These are phyloP conservation scores for Capronia coronata DNA, from an alignment of 2,329 filamentous ascomycete species.

Conservation along the genomic window DNA sequence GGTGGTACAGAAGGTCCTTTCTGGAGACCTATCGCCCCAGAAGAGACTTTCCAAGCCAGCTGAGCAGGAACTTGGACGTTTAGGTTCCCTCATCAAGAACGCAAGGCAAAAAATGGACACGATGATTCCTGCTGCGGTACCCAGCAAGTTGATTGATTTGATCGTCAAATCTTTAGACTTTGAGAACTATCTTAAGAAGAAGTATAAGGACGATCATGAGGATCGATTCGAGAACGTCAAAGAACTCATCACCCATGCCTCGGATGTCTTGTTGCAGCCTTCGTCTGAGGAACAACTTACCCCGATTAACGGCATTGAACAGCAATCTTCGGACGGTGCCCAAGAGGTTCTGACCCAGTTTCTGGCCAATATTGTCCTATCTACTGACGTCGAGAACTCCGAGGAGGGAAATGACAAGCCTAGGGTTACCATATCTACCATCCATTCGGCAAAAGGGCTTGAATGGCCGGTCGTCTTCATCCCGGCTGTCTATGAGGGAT, in stretches of 20 bases:
- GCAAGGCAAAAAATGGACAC: conserved; percentile 48
- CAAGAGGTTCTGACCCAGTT: conserved; percentile 69
- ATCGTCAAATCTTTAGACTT: conserved; percentile 62
- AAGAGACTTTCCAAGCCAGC: conserved; percentile 52
- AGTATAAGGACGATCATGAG: conserved; percentile 68
- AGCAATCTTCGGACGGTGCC: conserved; percentile 45
- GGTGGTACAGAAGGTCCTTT: conserved; percentile 56
- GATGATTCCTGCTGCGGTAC: conserved; percentile 30
- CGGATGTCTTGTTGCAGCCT: conserved; percentile 55
- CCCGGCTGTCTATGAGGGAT: conserved; percentile 80
- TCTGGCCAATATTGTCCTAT: conserved; percentile 83
- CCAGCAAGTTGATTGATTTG: conserved; percentile 48
- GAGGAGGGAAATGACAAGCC: conserved; percentile 47
- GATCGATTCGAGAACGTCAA: conserved; percentile 81
- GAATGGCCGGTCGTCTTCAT: conserved; percentile 97
- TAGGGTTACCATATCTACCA: conserved; percentile 85
- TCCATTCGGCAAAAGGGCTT: conserved; percentile 90
- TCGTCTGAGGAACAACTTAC: conserved; percentile 51
- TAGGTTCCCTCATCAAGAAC: conserved; percentile 56
- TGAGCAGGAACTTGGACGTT: conserved; percentile 51
- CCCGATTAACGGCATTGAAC: conserved; percentile 63
- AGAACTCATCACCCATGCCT: conserved; percentile 74
- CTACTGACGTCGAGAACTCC: conserved; percentile 65
- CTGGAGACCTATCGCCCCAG: conserved; percentile 46
- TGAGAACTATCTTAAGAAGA: conserved; percentile 64